These are phyloP conservation scores for Ophiognomonia clavigignenti-juglandacearum DNA, from an alignment of 2,329 filamentous ascomycete species.

Conservation along the genomic window DNA sequence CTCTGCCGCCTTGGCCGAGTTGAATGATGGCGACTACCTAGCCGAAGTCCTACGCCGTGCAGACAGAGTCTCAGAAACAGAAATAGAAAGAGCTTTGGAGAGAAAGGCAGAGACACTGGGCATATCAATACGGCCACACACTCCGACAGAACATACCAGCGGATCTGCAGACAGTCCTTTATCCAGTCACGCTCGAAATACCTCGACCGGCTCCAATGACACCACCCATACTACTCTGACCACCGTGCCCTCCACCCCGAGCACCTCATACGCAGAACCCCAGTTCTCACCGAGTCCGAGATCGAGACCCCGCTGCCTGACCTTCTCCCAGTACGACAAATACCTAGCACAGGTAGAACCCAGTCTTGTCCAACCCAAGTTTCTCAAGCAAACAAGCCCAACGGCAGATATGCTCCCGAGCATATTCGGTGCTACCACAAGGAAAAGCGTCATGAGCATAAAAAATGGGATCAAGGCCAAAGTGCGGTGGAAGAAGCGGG, in stretches of 20 bases:
- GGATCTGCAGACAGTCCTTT: constrained; percentile 35
- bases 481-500: constrained; percentile 36
- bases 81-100: constrained; percentile 32
- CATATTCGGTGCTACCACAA: constrained; percentile 40
- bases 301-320: constrained; percentile 34
- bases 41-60: constrained; percentile 32
- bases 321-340: constrained; percentile 47
- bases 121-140: constrained; percentile 27
- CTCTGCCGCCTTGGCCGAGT: constrained; percentile 23
- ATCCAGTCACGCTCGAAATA: constrained; percentile 37
- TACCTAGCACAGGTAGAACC: constrained; percentile 42
- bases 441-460: constrained; percentile 40
- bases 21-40: constrained; percentile 34
- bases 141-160: constrained; percentile 28
- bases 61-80: constrained; percentile 30
- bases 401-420: constrained; percentile 30
- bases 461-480: constrained; percentile 39
- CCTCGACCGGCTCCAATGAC: constrained; percentile 35
- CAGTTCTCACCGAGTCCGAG: constrained; percentile 19
- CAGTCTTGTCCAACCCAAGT: constrained; percentile 37
- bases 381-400: constrained; percentile 26
- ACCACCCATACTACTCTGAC: constrained; percentile 38
- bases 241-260: constrained; percentile 37
- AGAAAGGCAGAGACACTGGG: constrained; percentile 30
- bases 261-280: constrained; percentile 16